Percentiles rank a stretch among this genome's conserved stretches.
phyloP scores from a whole-genome alignment of 441 rosid genomes.

The Mallotus repandus region DNA sequence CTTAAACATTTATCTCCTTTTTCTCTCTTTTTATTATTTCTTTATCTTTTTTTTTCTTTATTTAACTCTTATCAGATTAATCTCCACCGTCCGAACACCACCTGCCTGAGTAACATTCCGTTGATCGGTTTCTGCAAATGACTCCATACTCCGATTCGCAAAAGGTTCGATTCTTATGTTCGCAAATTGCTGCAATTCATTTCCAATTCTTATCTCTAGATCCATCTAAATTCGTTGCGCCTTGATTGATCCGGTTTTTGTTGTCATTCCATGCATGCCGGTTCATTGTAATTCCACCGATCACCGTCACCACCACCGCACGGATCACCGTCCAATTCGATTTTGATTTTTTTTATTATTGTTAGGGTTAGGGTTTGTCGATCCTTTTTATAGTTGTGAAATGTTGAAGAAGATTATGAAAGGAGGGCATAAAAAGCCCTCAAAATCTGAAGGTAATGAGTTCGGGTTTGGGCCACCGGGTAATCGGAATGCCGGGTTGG shows the following conservation, averaged over 20 bases:
- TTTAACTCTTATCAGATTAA: conserved; percentile 23
- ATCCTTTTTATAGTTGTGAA: conserved; percentile 8
- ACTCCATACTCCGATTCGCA: conserved; percentile 20
- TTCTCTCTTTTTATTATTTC: conserved; percentile 18
- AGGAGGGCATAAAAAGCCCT: conserved; percentile 65
- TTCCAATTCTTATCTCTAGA: conserved; percentile 17
- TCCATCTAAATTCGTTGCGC: conserved; percentile 19
- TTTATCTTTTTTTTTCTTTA: conserved; percentile 16
- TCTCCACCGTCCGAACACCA: conserved; percentile 26
- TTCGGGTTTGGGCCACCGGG: conserved; percentile 42
- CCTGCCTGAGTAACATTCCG: conserved; percentile 14
- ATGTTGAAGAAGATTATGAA: conserved; percentile 92
- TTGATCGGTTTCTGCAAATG: conserved; percentile 29
- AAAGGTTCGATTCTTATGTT: conserved; percentile 18
- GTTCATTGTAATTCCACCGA: conserved; percentile 26
- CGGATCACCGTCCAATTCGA: conserved; percentile 19
- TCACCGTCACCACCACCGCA: neutral
- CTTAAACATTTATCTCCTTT: neutral
- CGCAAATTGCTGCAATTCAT: conserved; percentile 6
- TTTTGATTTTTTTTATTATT: conserved; percentile 16
- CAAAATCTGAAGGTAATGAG: conserved; percentile 60
- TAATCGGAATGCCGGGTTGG: conserved; percentile 34
- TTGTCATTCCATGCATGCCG: conserved; percentile 34
- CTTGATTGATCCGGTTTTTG: conserved; percentile 13
- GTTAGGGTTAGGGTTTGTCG: conserved; percentile 33